Evolutionary conservation across 192 early-diverging fungal genomes (phyloP), one percentile per base, ranked within the genome.

Genomic region (Diversispora eburnea): DNA sequence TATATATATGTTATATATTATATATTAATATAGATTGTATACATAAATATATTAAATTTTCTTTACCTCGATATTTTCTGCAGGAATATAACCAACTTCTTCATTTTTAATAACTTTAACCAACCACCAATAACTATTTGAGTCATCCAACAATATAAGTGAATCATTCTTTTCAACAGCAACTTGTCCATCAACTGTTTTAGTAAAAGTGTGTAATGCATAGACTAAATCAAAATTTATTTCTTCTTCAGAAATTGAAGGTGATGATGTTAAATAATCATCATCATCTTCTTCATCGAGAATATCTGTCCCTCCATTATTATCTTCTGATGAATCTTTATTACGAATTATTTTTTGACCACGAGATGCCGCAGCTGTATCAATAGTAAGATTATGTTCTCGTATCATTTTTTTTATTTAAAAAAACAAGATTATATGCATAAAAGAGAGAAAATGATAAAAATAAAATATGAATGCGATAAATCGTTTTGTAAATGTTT

Each of bases 71-170:
- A 94, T 89, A 72, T 94, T 93, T 75, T 95, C 93, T 4, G 93
- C 93, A 33, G 93, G 93, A 63, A 95, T 92, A 76, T 95, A 95
- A 15, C 93, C 93, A 78, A 95, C 89, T 77, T 89, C 82, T 0
- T 77, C 79, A n/a, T 78, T 91, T 77, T 86, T 93, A 74, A 85
- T 81, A 69, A 80, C 89, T 79, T 84, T 90, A 54, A 90, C 85
- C 4, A 89, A 61, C 88, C 88, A 89, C 93, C 93, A 95, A 79
- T 95, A 95, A 8, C 87, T 89, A 77, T 95, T 93, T 41, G 85
- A 82, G 75, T 95, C 93, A 73, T 95, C 93, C 39, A 95, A 76
- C 49, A 95, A 78, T 60, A 89, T 90, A 67, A 95, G 71, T n/a
- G 87, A 79, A 70, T 95, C 92, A 48, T 89, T 90, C 54, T 88